Conservation (phyloP, 768 basidiomycete genomes). For the Russula abietina region DNA sequence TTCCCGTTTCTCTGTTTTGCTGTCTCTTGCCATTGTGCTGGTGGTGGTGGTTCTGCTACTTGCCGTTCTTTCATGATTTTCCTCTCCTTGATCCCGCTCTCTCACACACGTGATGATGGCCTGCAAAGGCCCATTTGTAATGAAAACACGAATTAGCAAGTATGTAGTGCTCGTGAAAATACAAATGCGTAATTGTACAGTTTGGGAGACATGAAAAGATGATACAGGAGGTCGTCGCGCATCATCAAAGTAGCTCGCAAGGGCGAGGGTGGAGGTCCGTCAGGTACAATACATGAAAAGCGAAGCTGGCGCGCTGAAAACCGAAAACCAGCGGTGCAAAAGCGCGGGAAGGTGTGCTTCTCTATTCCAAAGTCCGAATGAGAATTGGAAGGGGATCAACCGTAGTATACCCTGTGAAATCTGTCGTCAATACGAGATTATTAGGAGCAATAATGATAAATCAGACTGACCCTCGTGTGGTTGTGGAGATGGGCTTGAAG, state of each 20-base stretch:
- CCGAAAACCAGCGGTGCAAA: slow-evolving; percentile 8
- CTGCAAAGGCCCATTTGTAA: slow-evolving; percentile 3
- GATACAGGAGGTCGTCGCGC: neutral
- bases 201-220: neutral
- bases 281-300: neutral
- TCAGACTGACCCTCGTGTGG: slow-evolving; percentile 58
- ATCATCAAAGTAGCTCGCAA: slow-evolving; percentile 1
- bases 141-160: slow-evolving; percentile 18
- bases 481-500: slow-evolving; percentile 79
- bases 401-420: slow-evolving; percentile 21
- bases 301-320: slow-evolving; percentile 11
- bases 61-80: neutral
- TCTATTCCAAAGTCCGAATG: slow-evolving; percentile 16
- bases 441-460: neutral
- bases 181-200: slow-evolving; percentile 23
- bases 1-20: neutral
- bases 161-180: slow-evolving; percentile 20
- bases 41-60: neutral
- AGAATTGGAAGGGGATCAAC: slow-evolving; percentile 15
- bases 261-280: slow-evolving; percentile 3
- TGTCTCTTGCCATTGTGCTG: neutral
- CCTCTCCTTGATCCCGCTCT: neutral
- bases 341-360: neutral
- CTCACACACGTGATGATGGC: neutral
- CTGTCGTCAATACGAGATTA: slow-evolving; percentile 2